Evolutionary conservation across 805 yeast species (phyloP), one percentile per base, ranked within the genome.

Genomic region (Kluyveromyces starmeri): DNA sequence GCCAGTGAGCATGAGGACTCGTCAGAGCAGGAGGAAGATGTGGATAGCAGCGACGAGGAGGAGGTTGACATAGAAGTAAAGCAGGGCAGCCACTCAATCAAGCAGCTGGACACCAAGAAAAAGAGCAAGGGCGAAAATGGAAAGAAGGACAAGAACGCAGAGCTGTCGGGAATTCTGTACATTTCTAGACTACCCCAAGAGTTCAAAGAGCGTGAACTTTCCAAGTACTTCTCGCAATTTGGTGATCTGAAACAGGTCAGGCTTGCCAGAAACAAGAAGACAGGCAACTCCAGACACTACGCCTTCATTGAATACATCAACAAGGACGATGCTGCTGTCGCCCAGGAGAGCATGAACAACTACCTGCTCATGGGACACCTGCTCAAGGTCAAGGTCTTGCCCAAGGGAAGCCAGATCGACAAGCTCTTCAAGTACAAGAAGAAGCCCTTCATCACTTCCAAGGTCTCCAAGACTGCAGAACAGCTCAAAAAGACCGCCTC

Each of bases 321-420:
- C 36, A 53, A 58, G 24, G 83, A 78, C 31, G 94, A 82, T 37
- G 96, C 97, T 28, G 71, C 75, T 46, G 68, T 86, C 41, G 98
- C 96, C 3, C 83, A 82, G 41, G 97, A 92, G 45, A 78, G 96
- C 29, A 92, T 92, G 98, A 79, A 92, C 61, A 92, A 92, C 62
- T 92, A 92, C 51, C 69, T 92, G 42, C 55, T 92, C 28, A 78
- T 83, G 63, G 94, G 94, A 5, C 96, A 89, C 59, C 71, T 88
- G 42, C 64, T 92, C 47, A 79, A 83, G 59, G 88, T 82, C 23
- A 65, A 71, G 39, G 39, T 55, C 16, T 35, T 58, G 31, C 73
- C 71, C 38, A 57, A 71, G 31, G 68, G 73, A 8, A 71, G 75
- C 47, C 55, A 67, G 43, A 61, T 64, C 38, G 59, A 59, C 27